phyloP scores from a whole-genome alignment of 164 flowering plant genomes.

The Saururus chinensis region DNA sequence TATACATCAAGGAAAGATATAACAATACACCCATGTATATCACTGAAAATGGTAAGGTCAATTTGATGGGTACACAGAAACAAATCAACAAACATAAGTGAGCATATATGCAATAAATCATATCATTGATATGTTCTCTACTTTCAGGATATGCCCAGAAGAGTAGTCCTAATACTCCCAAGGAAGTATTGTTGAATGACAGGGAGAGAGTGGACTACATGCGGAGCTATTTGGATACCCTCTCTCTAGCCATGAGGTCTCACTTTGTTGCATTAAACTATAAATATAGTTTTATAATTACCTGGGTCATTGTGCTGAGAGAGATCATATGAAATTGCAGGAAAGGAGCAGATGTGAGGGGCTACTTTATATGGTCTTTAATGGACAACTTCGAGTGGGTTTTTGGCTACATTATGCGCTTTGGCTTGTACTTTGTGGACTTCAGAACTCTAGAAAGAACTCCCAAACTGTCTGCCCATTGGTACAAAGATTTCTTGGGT shows the following conservation, averaged over 20 bases:
- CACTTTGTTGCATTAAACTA: too few relatives aligned
- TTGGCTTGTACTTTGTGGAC: slow-evolving; percentile 47
- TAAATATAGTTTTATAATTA: too few relatives aligned
- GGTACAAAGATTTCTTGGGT: slow-evolving; percentile 37
- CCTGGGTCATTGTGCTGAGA: too few relatives aligned
- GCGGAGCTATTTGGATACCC: slow-evolving; percentile 1
- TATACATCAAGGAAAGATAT: slow-evolving; percentile 15
- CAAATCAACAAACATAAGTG: too few relatives aligned
- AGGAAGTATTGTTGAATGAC: slow-evolving; percentile 6
- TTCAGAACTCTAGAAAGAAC: slow-evolving; percentile 27
- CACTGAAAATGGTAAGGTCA: slow-evolving; percentile 17
- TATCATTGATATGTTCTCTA: neutral
- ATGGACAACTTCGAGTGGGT: slow-evolving; percentile 56
- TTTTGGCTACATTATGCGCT: slow-evolving; percentile 28
- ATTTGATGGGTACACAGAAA: neutral
- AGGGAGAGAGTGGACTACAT: slow-evolving; percentile 2
- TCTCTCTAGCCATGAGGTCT: neutral
- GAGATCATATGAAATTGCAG: slow-evolving; percentile 6
- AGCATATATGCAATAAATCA: neutral
- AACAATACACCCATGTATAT: slow-evolving; percentile 15
- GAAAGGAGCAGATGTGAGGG: slow-evolving; percentile 54
- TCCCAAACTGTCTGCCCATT: slow-evolving; percentile 45
- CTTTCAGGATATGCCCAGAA: slow-evolving; percentile 8
- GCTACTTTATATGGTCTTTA: slow-evolving; percentile 53
- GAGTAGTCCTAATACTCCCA: slow-evolving; percentile 2